Evolutionary conservation across 768 basidiomycete species (phyloP).

Genomic region (Paxillus involutus): DNA sequence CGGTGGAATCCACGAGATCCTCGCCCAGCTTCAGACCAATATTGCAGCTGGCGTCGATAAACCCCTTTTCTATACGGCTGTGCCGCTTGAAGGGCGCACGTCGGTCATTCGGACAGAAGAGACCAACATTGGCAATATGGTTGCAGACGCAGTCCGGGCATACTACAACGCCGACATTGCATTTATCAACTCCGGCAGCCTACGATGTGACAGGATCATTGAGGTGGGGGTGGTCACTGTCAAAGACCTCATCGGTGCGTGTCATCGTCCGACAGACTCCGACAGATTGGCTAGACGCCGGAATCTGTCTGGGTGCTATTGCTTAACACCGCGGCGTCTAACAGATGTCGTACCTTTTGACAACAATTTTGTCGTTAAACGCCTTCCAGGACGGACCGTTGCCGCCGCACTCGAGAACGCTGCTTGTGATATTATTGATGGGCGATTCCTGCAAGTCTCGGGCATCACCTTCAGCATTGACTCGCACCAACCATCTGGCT

Average conservation of each 20-base stretch:
- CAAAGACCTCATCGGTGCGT: slow-evolving; percentile 15
- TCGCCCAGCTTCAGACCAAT: not conserved
- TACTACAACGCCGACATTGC: slow-evolving; percentile 16
- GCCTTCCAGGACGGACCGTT: not conserved
- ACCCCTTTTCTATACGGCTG: slow-evolving; percentile 1
- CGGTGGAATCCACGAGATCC: not conserved
- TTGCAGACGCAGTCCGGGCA: slow-evolving; percentile 18
- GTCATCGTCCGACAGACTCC: not conserved
- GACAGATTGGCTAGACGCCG: not conserved
- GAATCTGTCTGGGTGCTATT: not conserved
- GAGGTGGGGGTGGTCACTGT: slow-evolving; percentile 1
- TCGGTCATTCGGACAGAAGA: slow-evolving; percentile 1
- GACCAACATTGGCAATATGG: slow-evolving; percentile 3
- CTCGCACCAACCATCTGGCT: not conserved
- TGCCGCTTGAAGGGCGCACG: slow-evolving; percentile 6
- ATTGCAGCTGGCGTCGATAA: not conserved
- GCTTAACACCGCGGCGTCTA: not conserved
- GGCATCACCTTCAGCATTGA: slow-evolving; percentile 3
- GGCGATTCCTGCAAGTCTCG: slow-evolving; percentile 3
- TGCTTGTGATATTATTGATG: slow-evolving; percentile 4
- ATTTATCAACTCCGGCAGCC: slow-evolving; percentile 3
- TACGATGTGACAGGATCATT: slow-evolving; percentile 8
- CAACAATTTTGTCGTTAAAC: slow-evolving; percentile 6
- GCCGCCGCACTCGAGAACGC: slow-evolving; percentile 12
- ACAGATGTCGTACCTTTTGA: slow-evolving; percentile 4